Evolutionary conservation across 305 asterid species (phyloP).

Genomic region (Fraxinus sp.): DNA sequence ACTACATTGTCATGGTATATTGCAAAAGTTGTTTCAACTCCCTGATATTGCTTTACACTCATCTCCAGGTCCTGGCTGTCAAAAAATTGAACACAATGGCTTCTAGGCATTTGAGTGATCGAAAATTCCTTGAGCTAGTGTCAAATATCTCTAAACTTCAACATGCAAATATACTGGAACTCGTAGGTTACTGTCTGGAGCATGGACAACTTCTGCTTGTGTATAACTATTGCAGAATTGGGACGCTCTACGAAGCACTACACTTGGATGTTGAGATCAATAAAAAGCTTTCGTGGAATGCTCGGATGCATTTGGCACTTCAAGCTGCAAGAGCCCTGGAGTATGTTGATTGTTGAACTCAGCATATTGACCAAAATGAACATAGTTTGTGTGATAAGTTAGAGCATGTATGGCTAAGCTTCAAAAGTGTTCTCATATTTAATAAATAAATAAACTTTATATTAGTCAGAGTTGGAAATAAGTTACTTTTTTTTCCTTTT

Average conservation of each 20-base stretch:
- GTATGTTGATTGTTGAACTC: conserved; percentile 45
- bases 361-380: background rate
- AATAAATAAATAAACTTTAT: background rate
- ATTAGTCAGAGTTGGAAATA: background rate
- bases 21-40: background rate
- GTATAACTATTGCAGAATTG: conserved; percentile 62
- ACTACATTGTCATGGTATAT: background rate
- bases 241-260: conserved; percentile 84
- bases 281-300: conserved; percentile 76
- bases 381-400: background rate
- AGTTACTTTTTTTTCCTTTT: background rate
- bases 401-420: background rate
- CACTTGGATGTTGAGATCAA: conserved; percentile 64
- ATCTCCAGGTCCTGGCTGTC: conserved; percentile 69
- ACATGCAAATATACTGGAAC: conserved; percentile 63
- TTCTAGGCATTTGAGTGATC: conserved; percentile 52
- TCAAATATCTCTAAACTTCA: conserved; percentile 54
- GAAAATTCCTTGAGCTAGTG: conserved; percentile 67
- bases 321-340: conserved; percentile 91
- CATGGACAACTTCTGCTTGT: conserved; percentile 80
- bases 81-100: conserved; percentile 67
- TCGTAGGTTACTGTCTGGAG: conserved; percentile 82
- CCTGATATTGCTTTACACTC: background rate
- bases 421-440: background rate
- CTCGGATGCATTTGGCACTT: conserved; percentile 76